These are phyloP conservation scores for Scheffersomyces illinoinensis DNA, from an alignment of 1,139 yeast genomes.

Conservation along the genomic window DNA sequence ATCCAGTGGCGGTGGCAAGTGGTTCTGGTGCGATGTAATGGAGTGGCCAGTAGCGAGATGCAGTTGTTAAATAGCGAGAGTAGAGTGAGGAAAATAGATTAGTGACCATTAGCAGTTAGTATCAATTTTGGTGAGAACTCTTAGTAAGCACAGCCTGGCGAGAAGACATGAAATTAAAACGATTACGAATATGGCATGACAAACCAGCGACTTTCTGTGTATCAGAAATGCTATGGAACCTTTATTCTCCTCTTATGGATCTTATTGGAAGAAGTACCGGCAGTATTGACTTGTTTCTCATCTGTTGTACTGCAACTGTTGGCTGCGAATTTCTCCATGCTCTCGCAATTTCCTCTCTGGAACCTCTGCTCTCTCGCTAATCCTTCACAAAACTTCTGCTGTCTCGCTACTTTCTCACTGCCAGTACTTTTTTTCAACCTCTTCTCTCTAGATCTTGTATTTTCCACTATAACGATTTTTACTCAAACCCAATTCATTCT, in stretches of 20 bases:
- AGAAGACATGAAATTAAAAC: too few relatives aligned
- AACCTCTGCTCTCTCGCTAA: neutral
- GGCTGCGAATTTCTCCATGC: neutral
- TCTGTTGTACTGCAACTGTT: neutral
- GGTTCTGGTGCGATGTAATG: too few relatives aligned
- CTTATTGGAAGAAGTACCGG: neutral
- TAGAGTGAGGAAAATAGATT: neutral
- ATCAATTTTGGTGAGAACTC: too few relatives aligned
- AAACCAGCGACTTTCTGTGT: too few relatives aligned
- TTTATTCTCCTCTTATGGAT: neutral
- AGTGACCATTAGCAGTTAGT: neutral
- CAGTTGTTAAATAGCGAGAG: neutral
- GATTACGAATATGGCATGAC: too few relatives aligned
- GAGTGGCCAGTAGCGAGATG: neutral
- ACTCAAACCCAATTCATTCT: neutral
- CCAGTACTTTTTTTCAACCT: neutral
- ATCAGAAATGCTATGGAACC: too few relatives aligned
- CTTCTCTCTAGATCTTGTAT: neutral
- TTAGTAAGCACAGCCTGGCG: neutral
- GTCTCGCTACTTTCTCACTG: neutral
- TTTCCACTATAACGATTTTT: neutral
- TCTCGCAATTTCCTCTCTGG: neutral
- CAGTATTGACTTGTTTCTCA: slow-evolving; percentile 11
- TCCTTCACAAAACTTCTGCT: neutral
- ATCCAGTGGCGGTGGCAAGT: neutral